Evolutionary conservation across 1,139 yeast species (phyloP), one percentile per base, ranked within the genome.

Genomic region (Yamadazyma spencermartinsiae): DNA sequence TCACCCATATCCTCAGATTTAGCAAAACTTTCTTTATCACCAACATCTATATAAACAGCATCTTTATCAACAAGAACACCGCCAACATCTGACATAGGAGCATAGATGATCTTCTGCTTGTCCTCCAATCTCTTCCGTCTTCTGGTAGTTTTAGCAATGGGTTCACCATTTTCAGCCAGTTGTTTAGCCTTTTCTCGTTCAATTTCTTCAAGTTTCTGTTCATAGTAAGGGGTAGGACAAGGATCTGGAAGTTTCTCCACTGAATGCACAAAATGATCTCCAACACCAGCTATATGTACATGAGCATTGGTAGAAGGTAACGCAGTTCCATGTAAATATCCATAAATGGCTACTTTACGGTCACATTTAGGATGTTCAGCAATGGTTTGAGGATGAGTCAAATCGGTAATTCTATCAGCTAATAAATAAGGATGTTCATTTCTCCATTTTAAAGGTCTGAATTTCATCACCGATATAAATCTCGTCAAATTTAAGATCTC

Each of bases 61-160:
- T 94, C 98, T 57, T 85, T 90, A 65, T 94, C 99, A 45, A 94
- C 89, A 46, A 92, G 72, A 25, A 94, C 95, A 56, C 99, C 99
- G 40, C 98, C 98, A 18, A 92, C 97, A 63, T 94, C 98, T 36
- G 97, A 87, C 98, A 94, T 92, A 38, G 99, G 99, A 0, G 98
- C 99, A 60, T 94, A 94, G 2, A 94, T 89, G 49, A 89, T 81
- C 61, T 90, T 92, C 58, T 87, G 95, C 52, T 85, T 87, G 57
- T 94, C 98, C 52, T 92, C 98, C 40, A 94, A 77, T 56, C 98
- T 79, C 59, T 88, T 86, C 54, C 98, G 78, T 60, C 97, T 79
- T 56, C 83, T 78, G 39, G 76, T 54, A 0, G 83, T 72, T 39
- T 76, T 73, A 2, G 82, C 76, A 3, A 74, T 53, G 3, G 60